Base-by-base conservation (phyloP, 768 basidiomycete genomes). In the Hemileccinum rubropunctum region DNA sequence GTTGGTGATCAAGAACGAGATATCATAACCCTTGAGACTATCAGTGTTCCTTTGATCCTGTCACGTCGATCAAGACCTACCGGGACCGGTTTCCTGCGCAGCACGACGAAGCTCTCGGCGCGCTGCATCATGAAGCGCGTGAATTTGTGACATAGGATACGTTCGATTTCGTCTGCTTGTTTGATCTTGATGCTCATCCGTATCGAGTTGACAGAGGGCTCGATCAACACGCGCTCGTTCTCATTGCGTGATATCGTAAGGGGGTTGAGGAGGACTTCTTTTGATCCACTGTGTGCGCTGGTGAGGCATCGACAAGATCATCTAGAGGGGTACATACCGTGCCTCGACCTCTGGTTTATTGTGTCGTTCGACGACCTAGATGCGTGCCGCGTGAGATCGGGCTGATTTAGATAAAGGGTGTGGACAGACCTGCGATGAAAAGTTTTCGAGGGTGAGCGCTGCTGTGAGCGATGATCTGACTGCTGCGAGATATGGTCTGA, bases 81-180 rank as follows among this genome's bases (percentile, higher is more conserved):
- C 53, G 82, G 77, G 35, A 98, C 86, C 34, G 97, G 93, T 69
- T 95, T 97, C 72, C 97, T 79, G 67, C 97, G 82, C 65, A 99
- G 79, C 60, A 99, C 91, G 52, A 99, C 82, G 69, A 99, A 99
- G 70, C 86, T 93, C 75, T 99, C 97, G 21, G 97, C 97, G 51
- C 97, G 78, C 74, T 95, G 93, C 87, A 94, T 98, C 92, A 98
- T 89, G 75, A 99, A 99, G 46, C 97, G 80, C 18, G 94, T 97
- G 70, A 99, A 98, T 70, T 98, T 94, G 75, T 98, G 91, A 66
- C 95, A 97, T 34, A 99, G 76, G 60, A 98, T 97, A 44, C 88
- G 83, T 66, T 99, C 97, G 54, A 98, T 95, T 74, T 99, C 97
- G 70, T 99, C 97, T 30, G 97, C 94, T 68, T 99, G 97, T 70